Evolutionary conservation across 73 alveolate species (phyloP).

Genomic region (Tetrahymena borealis): DNA sequence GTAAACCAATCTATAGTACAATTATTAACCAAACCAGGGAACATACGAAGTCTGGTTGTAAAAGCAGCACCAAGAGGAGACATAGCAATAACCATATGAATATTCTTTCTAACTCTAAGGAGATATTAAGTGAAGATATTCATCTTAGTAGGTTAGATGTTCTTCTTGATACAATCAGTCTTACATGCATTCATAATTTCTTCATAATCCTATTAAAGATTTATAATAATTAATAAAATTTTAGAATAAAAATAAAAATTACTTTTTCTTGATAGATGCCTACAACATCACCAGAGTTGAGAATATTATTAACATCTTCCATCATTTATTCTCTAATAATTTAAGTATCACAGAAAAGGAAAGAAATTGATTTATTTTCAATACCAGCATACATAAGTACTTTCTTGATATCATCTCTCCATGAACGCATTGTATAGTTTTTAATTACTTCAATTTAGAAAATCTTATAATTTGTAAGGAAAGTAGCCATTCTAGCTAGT

Average conservation of each 20-base stretch:
- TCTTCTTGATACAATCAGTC: slow-evolving; percentile 22
- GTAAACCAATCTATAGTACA: slow-evolving; percentile 98
- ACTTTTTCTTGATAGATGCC: slow-evolving; percentile 68
- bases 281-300: slow-evolving; percentile 98
- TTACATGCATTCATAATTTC: slow-evolving; percentile 36
- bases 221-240: not conserved
- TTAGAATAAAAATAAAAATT: not conserved
- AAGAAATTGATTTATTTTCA: slow-evolving; percentile 91
- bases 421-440: slow-evolving; percentile 94
- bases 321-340: slow-evolving; percentile 97
- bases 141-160: slow-evolving; percentile 36
- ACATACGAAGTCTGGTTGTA: slow-evolving; percentile 93
- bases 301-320: slow-evolving; percentile 93
- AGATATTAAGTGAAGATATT: slow-evolving; percentile 56
- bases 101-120: slow-evolving; percentile 85
- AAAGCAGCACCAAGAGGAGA: slow-evolving; percentile 95
- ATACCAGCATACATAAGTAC: slow-evolving; percentile 87
- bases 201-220: slow-evolving; percentile 7
- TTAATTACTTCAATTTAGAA: slow-evolving; percentile 98
- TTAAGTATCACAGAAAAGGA: slow-evolving; percentile 98
- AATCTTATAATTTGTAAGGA: slow-evolving; percentile 85
- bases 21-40: slow-evolving; percentile 97
- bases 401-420: slow-evolving; percentile 98
- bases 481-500: slow-evolving; percentile 93
- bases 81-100: slow-evolving; percentile 93